Percentiles rank a stretch among this genome's conserved stretches.
Evolutionary conservation across 768 basidiomycete species (phyloP).

Genomic region (Thelephora ganbajun): DNA sequence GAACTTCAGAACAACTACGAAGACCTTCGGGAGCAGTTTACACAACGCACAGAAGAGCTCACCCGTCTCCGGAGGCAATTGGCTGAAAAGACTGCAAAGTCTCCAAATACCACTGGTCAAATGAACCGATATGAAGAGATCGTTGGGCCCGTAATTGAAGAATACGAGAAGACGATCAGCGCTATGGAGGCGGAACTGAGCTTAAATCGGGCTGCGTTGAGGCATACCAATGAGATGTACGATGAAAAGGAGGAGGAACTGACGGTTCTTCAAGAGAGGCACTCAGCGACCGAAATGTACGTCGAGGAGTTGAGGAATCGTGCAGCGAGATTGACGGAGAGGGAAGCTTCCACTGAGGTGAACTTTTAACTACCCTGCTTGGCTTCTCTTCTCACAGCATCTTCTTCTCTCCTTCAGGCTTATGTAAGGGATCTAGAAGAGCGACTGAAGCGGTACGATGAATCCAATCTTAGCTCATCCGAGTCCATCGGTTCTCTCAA

Average conservation of each 20-base stretch:
- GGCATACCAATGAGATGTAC: constrained; percentile 85
- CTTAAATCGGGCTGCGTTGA: constrained; percentile 72
- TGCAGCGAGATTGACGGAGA: constrained; percentile 69
- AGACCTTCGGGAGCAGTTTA: constrained; percentile 69
- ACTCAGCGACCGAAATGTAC: constrained; percentile 71
- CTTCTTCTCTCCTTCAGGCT: constrained; percentile 32
- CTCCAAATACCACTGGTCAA: background rate
- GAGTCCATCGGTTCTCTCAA: constrained; percentile 74
- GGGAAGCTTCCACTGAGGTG: constrained; percentile 89
- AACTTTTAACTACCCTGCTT: constrained; percentile 12
- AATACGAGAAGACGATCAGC: constrained; percentile 94
- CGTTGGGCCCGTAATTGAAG: constrained; percentile 94
- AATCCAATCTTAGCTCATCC: constrained; percentile 59
- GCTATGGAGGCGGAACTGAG: constrained; percentile 90
- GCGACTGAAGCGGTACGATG: constrained; percentile 77
- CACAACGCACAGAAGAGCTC: constrained; percentile 81
- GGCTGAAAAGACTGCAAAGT: constrained; percentile 51
- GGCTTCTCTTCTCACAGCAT: background rate
- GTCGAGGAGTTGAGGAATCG: constrained; percentile 75
- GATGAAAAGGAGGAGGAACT: constrained; percentile 85
- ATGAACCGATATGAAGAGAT: constrained; percentile 69
- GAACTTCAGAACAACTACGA: constrained; percentile 81
- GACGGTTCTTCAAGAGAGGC: constrained; percentile 46
- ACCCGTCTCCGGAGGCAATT: constrained; percentile 67
- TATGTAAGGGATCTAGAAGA: constrained; percentile 91